These are phyloP conservation scores for Camellia lanceoleosa DNA, from an alignment of 148 eudicot species.

Conservation along the genomic window DNA sequence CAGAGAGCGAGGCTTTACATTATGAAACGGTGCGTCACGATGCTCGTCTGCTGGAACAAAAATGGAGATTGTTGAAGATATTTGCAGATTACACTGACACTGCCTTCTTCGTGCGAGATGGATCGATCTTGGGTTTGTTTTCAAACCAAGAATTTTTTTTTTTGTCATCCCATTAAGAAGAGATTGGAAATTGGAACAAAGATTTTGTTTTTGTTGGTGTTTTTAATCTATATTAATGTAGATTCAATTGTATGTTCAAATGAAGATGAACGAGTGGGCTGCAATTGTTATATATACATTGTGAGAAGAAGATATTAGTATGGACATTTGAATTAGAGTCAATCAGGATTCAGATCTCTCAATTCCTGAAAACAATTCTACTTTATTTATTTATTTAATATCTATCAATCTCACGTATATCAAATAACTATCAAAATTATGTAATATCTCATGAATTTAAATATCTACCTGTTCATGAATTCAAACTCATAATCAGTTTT, in stretches of 20 bases:
- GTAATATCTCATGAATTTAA: too few species aligned
- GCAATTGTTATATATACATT: background rate
- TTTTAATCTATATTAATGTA: background rate
- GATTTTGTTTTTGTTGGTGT: background rate
- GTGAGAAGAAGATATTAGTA: constrained; percentile 14
- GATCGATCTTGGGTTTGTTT: constrained; percentile 15
- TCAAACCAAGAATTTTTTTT: background rate
- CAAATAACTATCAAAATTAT: too few species aligned
- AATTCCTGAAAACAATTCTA: background rate
- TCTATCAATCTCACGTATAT: background rate
- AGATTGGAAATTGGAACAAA: background rate
- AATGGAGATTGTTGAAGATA: constrained; percentile 57
- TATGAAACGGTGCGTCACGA: constrained; percentile 75
- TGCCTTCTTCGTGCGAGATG: constrained; percentile 7
- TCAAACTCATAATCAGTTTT: too few species aligned
- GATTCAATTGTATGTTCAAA: constrained; percentile 13
- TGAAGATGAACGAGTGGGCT: background rate
- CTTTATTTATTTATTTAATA: background rate
- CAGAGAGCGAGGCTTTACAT: constrained; percentile 78
- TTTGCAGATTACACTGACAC: constrained; percentile 9
- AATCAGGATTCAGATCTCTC: background rate
- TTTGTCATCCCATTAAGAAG: constrained; percentile 15
- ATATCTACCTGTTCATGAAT: too few species aligned
- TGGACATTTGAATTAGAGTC: background rate
- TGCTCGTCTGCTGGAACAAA: constrained; percentile 81